Evolutionary conservation across 164 flowering plant genomes (phyloP), one percentile per base, ranked within the genome.

Genomic region (Sextonia rubra): DNA sequence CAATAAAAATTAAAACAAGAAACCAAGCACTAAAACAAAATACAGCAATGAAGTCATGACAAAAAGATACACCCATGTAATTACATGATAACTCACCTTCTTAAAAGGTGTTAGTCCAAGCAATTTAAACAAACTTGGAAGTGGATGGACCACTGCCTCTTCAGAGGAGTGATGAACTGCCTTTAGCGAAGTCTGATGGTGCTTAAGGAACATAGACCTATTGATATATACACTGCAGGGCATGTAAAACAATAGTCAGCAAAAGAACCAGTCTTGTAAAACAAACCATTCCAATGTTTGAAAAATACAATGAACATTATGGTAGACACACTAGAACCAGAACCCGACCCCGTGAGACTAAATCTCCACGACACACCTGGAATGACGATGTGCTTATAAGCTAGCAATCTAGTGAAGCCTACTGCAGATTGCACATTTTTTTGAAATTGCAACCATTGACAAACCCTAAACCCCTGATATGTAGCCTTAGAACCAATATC

Each of bases 71-170:
- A 68, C 27, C 58, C n/a, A 37, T 14, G 7, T 6, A 15, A 49
- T 47, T 24, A 24, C 23, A 18, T 18, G 23, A 49, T 20, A 32
- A 14, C 68, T 76, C 73, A 93, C 98, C 91, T 90, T 90, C 83
- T 84, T 91, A 71, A 87, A 89, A 69, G 98, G 95, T 60, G 82
- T 77, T 56, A 96, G 47, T 49, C 92, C 97, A 47, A 96, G 85
- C 81, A 93, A 83, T 76, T 84, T 84, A 68, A 96, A 89, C 83
- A 96, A 80, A 61, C 77, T 84, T 77, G 98, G 99, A 55, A 96
- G 88, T 66, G 99, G 97, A 80, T 91, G 97, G 73, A 90, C 77
- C 66, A 83, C 77, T 22, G 95, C 78, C 66, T 91, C 98, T 64
- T 87, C 94, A 6, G 80, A 48, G 30, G 79, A 56, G 77, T 74